Base-by-base conservation (phyloP, 208 protist species). In the Giardia duodenalis region DNA sequence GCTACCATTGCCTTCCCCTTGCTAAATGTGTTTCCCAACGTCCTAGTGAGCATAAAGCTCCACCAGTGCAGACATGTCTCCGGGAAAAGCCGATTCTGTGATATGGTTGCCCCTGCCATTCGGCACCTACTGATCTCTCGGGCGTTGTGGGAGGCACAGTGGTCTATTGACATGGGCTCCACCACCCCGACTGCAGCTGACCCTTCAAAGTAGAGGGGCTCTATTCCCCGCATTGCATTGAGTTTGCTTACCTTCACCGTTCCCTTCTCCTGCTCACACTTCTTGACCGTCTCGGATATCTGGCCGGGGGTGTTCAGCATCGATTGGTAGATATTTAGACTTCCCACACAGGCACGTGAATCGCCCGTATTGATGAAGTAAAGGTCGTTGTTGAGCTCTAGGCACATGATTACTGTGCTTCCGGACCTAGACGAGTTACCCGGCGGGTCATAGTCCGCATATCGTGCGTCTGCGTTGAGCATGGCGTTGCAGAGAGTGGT, bases 31-130 rank as follows among this genome's bases (percentile, higher is more conserved):
- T 89, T 89, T 42, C 86, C 86, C 4, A 89, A 89, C 19, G 22
- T 89, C 44, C 86, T 4, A 46, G 86, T 89, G 44, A 89, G 22
- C 86, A 89, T 89, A 42, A 89, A 89, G 44, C 39, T 46, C 86
- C 86, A 89, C 86, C 22, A 89, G 44, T 89, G 22, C 22, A 46
- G 86, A 10, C 22, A 46, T 19, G 86, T 89, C 86, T 89, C 86
- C 86, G 86, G 86, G 44, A 89, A 89, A 19, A 89, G 42, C 4
- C 86, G 86, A 10, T 44, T 44, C 22, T 89, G 4, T 44, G 4
- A 10, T 4, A 89, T 44, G 22, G 86, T 89, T 4, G 22, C 86
- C 19, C 86, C 86, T 3, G 4, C 42, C 4, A 89, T 4, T 19
- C 86, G 86, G 44, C 4, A 46, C 86, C 86, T 4, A 4, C 19